Evolutionary conservation across 257 asterid genomes (phyloP).

Genomic region (Solanum gracilifrons): DNA sequence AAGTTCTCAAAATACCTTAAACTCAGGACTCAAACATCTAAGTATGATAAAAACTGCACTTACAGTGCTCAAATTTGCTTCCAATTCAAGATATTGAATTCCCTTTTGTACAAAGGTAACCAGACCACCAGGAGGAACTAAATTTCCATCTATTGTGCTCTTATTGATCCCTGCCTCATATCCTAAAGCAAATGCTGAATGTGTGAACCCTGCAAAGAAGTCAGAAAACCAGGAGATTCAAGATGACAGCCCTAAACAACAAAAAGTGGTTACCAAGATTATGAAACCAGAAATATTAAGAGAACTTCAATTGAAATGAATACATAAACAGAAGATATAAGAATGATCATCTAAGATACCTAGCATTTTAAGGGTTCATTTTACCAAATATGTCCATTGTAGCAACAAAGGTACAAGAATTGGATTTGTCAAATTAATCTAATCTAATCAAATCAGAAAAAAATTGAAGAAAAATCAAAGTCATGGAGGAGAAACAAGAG

Average conservation of each 20-base stretch:
- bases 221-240: background rate
- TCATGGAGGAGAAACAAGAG: background rate
- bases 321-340: background rate
- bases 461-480: background rate
- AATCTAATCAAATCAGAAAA: background rate
- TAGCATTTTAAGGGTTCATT: background rate
- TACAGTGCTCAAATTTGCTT: constrained; percentile 70
- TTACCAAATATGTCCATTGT: background rate
- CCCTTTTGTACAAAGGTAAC: constrained; percentile 85
- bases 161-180: constrained; percentile 80
- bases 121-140: constrained; percentile 95
- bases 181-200: constrained; percentile 84
- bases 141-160: constrained; percentile 65
- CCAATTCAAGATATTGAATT: constrained; percentile 85
- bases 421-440: background rate
- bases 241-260: background rate
- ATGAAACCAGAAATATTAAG: background rate
- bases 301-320: background rate
- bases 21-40: background rate
- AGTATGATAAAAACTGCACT: constrained; percentile 10
- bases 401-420: background rate
- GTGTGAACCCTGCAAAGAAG: constrained; percentile 65
- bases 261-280: background rate
- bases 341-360: background rate
- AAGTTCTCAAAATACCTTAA: constrained; percentile 2